phyloP scores from a whole-genome alignment of 2,329 filamentous ascomycete species.

The Cercospora sesami region DNA sequence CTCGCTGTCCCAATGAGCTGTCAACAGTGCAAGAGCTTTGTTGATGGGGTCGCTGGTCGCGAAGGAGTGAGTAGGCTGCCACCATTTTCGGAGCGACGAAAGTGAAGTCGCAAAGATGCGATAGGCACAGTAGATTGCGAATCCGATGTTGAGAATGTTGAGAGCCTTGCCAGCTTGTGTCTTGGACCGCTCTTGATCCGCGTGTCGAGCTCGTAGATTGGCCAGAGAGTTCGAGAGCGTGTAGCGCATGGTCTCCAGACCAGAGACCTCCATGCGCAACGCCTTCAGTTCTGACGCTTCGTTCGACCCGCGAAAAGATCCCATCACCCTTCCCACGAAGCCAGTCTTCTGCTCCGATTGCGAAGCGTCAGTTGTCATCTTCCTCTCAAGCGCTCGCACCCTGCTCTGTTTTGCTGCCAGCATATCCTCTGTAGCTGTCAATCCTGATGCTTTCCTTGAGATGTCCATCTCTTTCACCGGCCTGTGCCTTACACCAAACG shows the following conservation, averaged over 20 bases:
- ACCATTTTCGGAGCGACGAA: conserved; percentile 63
- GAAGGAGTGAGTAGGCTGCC: conserved; percentile 53
- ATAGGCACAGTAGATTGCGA: conserved; percentile 82
- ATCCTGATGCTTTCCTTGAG: conserved; percentile 72
- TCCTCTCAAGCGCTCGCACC: conserved; percentile 68
- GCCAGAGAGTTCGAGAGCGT: conserved; percentile 67
- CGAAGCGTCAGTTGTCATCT: conserved; percentile 48
- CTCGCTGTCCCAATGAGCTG: conserved; percentile 79
- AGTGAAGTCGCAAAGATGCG: conserved; percentile 72
- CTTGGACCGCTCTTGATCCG: conserved; percentile 64
- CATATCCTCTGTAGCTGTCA: conserved; percentile 79
- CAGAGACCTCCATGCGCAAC: conserved; percentile 73
- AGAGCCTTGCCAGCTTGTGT: conserved; percentile 67
- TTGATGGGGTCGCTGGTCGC: conserved; percentile 78
- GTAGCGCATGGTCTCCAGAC: conserved; percentile 76
- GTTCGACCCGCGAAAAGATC: conserved; percentile 67
- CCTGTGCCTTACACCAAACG: conserved; percentile 65
- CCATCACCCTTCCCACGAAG: conserved; percentile 72
- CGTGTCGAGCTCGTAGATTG: conserved; percentile 62
- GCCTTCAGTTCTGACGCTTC: conserved; percentile 55
- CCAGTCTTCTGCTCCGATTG: conserved; percentile 48
- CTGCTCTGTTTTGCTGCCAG: conserved; percentile 72
- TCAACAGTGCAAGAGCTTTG: conserved; percentile 75
- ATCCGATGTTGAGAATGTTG: conserved; percentile 64
- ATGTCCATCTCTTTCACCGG: conserved; percentile 68